phyloP scores from a whole-genome alignment of 768 basidiomycete species.

The Asterophora parasitica region DNA sequence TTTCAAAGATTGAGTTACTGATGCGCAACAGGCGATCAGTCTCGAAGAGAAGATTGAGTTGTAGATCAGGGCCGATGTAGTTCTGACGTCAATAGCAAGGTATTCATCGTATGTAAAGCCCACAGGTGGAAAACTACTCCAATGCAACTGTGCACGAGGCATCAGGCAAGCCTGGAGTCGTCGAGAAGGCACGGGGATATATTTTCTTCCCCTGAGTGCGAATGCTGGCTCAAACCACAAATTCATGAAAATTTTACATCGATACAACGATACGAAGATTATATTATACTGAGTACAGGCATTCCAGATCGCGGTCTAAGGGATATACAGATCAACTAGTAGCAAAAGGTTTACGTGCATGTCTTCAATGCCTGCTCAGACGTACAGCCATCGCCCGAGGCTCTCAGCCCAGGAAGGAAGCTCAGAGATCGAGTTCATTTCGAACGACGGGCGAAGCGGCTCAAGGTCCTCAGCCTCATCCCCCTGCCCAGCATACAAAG shows the following conservation, averaged over 20 bases:
- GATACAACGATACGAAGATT: background rate
- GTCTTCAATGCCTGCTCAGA: slow-evolving; percentile 26
- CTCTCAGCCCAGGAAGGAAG: slow-evolving; percentile 49
- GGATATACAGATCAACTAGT: background rate
- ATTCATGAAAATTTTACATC: too few relatives aligned
- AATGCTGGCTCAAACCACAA: too few relatives aligned
- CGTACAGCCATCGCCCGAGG: slow-evolving; percentile 60
- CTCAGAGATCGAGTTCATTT: slow-evolving; percentile 33
- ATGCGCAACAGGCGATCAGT: slow-evolving; percentile 12
- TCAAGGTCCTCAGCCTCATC: slow-evolving; percentile 21
- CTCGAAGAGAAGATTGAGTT: slow-evolving; percentile 14
- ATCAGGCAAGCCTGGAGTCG: slow-evolving; percentile 4
- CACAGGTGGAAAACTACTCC: background rate
- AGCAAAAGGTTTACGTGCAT: slow-evolving; percentile 4
- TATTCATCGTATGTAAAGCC: slow-evolving; percentile 5
- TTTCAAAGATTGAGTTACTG: slow-evolving; percentile 15
- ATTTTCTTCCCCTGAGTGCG: too few relatives aligned
- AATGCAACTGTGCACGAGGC: background rate
- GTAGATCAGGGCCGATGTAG: slow-evolving; percentile 20
- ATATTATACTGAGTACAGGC: slow-evolving; percentile 7
- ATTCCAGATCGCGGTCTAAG: background rate
- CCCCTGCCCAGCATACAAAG: slow-evolving; percentile 20
- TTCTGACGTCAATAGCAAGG: slow-evolving; percentile 16
- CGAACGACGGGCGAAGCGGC: slow-evolving; percentile 39
- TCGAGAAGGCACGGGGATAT: background rate